phyloP scores from a whole-genome alignment of 1,284 basidiomycete species.

The Rhodotorula glutinis region DNA sequence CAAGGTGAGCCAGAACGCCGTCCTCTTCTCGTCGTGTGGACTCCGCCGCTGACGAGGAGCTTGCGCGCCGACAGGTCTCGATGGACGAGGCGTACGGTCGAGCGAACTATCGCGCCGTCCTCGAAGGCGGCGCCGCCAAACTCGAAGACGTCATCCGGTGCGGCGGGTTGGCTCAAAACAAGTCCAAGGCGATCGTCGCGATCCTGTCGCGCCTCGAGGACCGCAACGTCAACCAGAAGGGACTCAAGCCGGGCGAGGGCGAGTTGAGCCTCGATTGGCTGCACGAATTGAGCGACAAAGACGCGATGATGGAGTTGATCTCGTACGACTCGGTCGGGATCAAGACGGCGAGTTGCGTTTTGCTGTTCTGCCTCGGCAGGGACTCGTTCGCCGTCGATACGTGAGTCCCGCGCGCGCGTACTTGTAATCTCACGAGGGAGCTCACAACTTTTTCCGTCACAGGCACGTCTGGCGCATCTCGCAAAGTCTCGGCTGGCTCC shows the following conservation, averaged over 20 bases:
- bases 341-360: conserved; percentile 73
- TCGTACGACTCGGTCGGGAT: conserved; percentile 68
- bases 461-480: conserved; percentile 64
- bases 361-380: conserved; percentile 70
- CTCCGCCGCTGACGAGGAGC: not conserved
- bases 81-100: conserved; percentile 62
- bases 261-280: conserved; percentile 39
- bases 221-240: conserved; percentile 49
- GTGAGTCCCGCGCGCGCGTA: conserved; percentile 12
- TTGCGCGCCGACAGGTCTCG: conserved; percentile 34
- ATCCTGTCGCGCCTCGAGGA: conserved; percentile 57
- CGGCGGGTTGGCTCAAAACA: conserved; percentile 71
- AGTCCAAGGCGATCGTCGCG: conserved; percentile 64
- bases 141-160: conserved; percentile 63
- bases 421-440: too few relatives aligned
- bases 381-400: conserved; percentile 76
- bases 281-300: conserved; percentile 52
- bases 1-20: conserved; percentile 48
- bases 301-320: conserved; percentile 66
- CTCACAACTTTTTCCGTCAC: not conserved
- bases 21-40: not conserved
- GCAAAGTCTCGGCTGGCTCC: conserved; percentile 67
- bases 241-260: conserved; percentile 46
- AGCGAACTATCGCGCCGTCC: conserved; percentile 62
- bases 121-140: conserved; percentile 54